Conservation (phyloP, 2,329 filamentous ascomycete species). For the Aspergillus vadensis region DNA sequence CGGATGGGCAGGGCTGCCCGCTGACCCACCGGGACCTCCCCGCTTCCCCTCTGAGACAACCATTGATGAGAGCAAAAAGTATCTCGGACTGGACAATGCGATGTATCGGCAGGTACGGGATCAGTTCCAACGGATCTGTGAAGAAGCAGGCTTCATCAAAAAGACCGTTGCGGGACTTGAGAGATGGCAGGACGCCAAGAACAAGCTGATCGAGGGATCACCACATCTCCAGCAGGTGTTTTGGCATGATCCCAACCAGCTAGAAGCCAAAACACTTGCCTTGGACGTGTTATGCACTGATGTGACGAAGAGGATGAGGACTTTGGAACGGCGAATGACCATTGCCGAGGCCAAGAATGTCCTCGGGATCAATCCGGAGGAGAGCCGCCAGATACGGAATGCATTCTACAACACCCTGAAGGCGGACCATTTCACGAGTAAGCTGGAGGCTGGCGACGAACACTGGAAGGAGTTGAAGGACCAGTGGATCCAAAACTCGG, state of each 20-base stretch:
- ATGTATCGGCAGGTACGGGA: constrained; percentile 67
- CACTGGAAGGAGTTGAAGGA: constrained; percentile 72
- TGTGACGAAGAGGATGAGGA: constrained; percentile 77
- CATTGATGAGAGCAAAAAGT: constrained; percentile 73
- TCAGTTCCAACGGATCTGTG: constrained; percentile 70
- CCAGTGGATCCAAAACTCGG: constrained; percentile 64
- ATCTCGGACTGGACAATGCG: constrained; percentile 64
- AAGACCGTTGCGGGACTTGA: constrained; percentile 75
- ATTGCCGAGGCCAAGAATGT: constrained; percentile 74
- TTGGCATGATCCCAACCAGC: constrained; percentile 58
- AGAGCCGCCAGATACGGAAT: constrained; percentile 66
- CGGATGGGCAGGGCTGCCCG: constrained; percentile 67
- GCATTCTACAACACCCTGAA: constrained; percentile 68
- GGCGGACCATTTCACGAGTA: constrained; percentile 68
- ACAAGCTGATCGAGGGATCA: constrained; percentile 65
- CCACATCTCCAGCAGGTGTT: constrained; percentile 65
- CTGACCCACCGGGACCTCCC: constrained; percentile 67
- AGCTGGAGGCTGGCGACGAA: constrained; percentile 69
- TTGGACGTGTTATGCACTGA: constrained; percentile 79
- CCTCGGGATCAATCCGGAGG: constrained; percentile 68
- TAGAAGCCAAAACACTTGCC: constrained; percentile 66
- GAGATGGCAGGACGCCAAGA: constrained; percentile 72
- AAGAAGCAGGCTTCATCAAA: constrained; percentile 67
- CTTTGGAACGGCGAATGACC: constrained; percentile 65
- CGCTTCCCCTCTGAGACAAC: constrained; percentile 83